Percentiles rank a stretch among this genome's conserved stretches.
Evolutionary conservation across 495 filamentous ascomycete genomes (phyloP).

Genomic region (Aspergillus funiculosus): DNA sequence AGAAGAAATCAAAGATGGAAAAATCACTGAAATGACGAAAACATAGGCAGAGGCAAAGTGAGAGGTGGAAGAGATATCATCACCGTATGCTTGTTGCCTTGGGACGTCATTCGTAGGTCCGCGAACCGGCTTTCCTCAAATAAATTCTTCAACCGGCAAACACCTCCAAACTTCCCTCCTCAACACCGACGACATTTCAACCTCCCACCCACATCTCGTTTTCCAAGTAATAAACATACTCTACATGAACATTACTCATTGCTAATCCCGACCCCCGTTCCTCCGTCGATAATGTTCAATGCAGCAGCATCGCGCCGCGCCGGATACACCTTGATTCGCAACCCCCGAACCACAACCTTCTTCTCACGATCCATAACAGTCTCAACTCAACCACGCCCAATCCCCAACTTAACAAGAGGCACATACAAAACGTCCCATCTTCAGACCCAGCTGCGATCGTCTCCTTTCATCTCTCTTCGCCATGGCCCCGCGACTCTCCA

Average conservation of each 20-base stretch:
- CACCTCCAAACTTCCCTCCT: background rate
- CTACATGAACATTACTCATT: background rate
- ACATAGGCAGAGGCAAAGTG: background rate
- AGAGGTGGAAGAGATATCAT: background rate
- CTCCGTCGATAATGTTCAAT: slow-evolving; percentile 29
- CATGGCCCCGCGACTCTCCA: slow-evolving; percentile 2
- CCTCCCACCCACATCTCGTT: no score
- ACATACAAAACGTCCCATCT: background rate
- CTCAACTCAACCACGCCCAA: slow-evolving; percentile 6
- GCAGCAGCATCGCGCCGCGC: slow-evolving; percentile 30
- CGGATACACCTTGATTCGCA: slow-evolving; percentile 19
- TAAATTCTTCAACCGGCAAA: slow-evolving; percentile 4
- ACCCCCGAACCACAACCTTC: slow-evolving; percentile 9
- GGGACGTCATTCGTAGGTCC: slow-evolving; percentile 8
- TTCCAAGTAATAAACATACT: no score
- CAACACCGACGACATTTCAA: background rate
- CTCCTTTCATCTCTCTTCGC: background rate
- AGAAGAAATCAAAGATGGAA: background rate
- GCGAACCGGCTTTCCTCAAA: slow-evolving; percentile 4
- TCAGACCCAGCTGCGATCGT: background rate
- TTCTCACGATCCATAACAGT: slow-evolving; percentile 7
- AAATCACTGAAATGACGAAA: no score
- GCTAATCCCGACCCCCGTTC: background rate
- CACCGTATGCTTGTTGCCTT: background rate
- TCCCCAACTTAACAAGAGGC: background rate